These are phyloP conservation scores for Nicotiana knightiana DNA, from an alignment of 257 asterid genomes.

Conservation along the genomic window DNA sequence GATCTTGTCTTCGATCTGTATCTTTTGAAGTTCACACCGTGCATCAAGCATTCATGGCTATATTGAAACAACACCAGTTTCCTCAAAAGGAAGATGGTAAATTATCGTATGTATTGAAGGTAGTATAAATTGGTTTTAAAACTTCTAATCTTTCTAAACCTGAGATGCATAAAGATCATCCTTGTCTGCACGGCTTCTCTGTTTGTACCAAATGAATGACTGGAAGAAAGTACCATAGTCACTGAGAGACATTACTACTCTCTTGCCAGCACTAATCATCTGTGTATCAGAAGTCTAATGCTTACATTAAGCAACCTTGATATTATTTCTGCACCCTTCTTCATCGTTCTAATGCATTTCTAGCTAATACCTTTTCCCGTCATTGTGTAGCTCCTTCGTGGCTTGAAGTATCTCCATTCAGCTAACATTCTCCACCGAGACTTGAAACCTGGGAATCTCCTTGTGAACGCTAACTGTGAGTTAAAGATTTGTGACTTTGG, in stretches of 20 bases:
- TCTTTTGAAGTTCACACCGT: not conserved
- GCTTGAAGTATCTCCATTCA: conserved; percentile 39
- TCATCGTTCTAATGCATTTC: not conserved
- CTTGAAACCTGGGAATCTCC: conserved; percentile 45
- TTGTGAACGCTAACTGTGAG: conserved; percentile 37
- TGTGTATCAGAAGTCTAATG: not conserved
- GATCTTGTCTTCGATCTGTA: not conserved
- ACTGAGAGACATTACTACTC: not conserved
- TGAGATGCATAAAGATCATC: not conserved
- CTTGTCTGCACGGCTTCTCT: not conserved
- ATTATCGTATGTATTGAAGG: not conserved
- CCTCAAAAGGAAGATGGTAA: not conserved
- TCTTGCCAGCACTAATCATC: not conserved
- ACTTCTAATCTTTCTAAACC: not conserved
- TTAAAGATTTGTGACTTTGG: conserved; percentile 47
- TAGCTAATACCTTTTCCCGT: not conserved
- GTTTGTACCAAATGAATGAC: not conserved
- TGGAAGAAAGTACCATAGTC: not conserved
- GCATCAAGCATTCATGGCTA: not conserved
- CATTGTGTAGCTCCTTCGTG: conserved; percentile 32
- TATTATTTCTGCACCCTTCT: not conserved
- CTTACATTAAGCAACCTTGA: not conserved
- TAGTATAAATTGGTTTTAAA: not conserved
- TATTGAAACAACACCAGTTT: not conserved
- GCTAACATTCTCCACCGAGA: conserved; percentile 46